phyloP scores from a whole-genome alignment of 306 rosid genomes.

The Quercus engelmannii region DNA sequence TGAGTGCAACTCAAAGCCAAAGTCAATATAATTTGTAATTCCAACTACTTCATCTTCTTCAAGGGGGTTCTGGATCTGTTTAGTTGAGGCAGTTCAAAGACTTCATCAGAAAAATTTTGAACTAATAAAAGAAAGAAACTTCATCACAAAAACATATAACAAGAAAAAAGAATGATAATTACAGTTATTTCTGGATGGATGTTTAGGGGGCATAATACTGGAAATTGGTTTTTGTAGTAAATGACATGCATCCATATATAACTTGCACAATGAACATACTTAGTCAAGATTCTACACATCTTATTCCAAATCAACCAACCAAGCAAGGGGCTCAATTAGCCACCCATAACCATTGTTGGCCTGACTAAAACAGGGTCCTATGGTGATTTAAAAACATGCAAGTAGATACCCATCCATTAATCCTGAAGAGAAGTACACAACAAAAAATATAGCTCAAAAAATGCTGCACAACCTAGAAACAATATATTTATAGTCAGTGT shows the following conservation, averaged over 20 bases:
- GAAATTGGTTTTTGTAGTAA: background rate
- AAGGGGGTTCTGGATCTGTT: constrained; percentile 88
- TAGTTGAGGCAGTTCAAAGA: constrained; percentile 28
- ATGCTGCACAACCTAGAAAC: too few species aligned
- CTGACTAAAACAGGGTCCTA: too few species aligned
- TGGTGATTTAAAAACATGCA: too few species aligned
- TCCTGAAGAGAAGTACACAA: too few species aligned
- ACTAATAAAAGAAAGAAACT: background rate
- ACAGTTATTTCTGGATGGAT: constrained; percentile 1
- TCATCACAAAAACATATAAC: constrained; percentile 1
- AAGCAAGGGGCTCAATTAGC: constrained; percentile 2
- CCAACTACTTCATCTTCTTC: constrained; percentile 81
- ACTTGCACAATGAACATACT: background rate
- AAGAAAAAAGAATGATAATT: background rate
- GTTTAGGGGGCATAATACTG: background rate
- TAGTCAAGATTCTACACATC: constrained; percentile 5
- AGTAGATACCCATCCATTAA: too few species aligned
- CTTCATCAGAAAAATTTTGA: constrained; percentile 14
- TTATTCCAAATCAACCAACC: background rate
- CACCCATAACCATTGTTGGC: background rate
- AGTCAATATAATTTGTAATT: constrained; percentile 91
- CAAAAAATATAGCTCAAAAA: too few species aligned
- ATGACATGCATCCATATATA: constrained; percentile 5
- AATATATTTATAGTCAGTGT: too few species aligned
- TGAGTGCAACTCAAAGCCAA: constrained; percentile 87